These are phyloP conservation scores for Euphorbia celastroides DNA, from an alignment of 441 rosid species.

Conservation along the genomic window DNA sequence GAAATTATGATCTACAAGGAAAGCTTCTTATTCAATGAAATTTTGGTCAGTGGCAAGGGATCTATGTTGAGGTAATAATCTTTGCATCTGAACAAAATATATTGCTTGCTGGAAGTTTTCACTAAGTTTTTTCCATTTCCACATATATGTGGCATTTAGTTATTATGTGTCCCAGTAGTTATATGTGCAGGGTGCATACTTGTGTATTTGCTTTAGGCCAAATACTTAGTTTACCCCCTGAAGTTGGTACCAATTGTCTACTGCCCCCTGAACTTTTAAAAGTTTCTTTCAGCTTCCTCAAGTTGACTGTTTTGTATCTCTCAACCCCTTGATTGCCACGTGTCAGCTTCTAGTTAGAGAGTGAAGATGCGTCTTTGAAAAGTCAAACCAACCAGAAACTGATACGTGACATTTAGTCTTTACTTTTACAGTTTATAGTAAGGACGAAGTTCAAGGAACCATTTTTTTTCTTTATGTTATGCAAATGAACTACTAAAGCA, in stretches of 20 bases:
- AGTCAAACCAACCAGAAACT: no score
- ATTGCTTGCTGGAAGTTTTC: conserved; percentile 5
- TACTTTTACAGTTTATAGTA: no score
- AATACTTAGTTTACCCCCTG: no score
- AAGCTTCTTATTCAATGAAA: conserved; percentile 5
- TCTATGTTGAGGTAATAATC: conserved; percentile 24
- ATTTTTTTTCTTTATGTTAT: not conserved
- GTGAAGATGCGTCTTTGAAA: no score
- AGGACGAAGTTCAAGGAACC: not conserved
- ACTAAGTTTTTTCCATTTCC: not conserved
- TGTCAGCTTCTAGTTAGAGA: no score
- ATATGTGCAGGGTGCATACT: not conserved
- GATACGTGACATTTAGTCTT: no score
- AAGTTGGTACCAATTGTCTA: no score
- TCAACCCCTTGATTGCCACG: no score
- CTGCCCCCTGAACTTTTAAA: no score
- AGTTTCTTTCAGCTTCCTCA: no score
- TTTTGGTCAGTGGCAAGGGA: conserved; percentile 9
- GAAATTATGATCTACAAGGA: conserved; percentile 4
- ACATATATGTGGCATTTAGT: not conserved
- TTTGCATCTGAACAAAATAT: conserved; percentile 13
- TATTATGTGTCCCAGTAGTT: not conserved
- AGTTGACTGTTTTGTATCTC: no score
- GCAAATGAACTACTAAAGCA: no score
- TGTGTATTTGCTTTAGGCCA: not conserved